Conservation (phyloP, 192 early-diverging fungal species). For the Backusella luteola region DNA sequence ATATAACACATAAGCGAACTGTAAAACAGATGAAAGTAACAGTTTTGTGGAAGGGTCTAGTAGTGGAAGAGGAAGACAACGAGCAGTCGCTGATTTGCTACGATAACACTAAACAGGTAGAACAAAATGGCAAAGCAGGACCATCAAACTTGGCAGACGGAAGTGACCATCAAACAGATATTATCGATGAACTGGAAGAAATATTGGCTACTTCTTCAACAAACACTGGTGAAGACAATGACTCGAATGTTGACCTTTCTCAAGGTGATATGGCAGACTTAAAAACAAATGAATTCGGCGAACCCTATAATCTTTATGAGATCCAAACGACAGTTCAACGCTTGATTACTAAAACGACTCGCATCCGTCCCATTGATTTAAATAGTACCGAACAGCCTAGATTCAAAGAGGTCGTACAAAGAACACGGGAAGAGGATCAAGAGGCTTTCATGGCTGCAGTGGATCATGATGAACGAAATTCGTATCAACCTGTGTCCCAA, state of each 20-base stretch:
- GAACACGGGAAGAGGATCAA: constrained; percentile 29
- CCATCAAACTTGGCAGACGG: constrained; percentile 14
- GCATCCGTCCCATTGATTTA: constrained; percentile 32
- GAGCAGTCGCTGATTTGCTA: constrained; percentile 27
- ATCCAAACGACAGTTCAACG: constrained; percentile 30
- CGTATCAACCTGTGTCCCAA: neutral
- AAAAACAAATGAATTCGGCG: neutral
- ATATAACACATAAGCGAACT: constrained; percentile 65
- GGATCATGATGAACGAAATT: neutral
- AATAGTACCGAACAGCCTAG: constrained; percentile 9
- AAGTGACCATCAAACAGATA: constrained; percentile 18
- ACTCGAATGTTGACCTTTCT: neutral
- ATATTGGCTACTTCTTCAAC: constrained; percentile 12
- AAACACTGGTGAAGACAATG: neutral
- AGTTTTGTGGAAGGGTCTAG: constrained; percentile 60
- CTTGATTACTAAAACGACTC: constrained; percentile 24
- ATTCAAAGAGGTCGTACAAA: constrained; percentile 31
- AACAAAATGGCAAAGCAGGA: neutral
- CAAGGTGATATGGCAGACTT: neutral
- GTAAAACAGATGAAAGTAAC: constrained; percentile 44
- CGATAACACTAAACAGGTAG: neutral
- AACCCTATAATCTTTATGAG: constrained; percentile 27
- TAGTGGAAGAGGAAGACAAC: constrained; percentile 47
- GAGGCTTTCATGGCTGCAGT: constrained; percentile 38
- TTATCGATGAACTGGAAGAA: constrained; percentile 35